These are phyloP conservation scores for Vitis amurensis DNA, from an alignment of 164 flowering plant species.

Conservation along the genomic window DNA sequence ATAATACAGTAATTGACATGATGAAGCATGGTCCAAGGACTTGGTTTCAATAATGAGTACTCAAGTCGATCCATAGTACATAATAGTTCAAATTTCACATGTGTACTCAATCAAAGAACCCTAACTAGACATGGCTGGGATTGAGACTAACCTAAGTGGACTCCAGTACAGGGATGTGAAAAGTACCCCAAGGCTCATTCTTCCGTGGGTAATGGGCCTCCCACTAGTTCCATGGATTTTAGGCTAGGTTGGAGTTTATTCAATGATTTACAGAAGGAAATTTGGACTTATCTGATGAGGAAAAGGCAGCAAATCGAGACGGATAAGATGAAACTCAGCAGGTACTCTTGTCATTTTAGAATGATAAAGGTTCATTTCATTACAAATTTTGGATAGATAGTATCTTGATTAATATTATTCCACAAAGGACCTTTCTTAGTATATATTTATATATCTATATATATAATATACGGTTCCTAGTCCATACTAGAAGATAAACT, in stretches of 20 bases:
- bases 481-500: conserved; percentile 15
- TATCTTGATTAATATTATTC: not conserved
- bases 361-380: not conserved
- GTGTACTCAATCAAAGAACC: too few relatives aligned
- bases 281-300: too few relatives aligned
- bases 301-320: too few relatives aligned
- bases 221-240: too few relatives aligned
- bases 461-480: not conserved
- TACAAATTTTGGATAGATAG: not conserved
- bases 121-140: too few relatives aligned
- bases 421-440: conserved; percentile 2
- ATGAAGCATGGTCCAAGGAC: not conserved
- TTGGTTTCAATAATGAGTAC: too few relatives aligned
- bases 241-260: too few relatives aligned
- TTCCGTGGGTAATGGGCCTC: too few relatives aligned
- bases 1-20: not conserved
- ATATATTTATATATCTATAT: conserved; percentile 3
- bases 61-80: not conserved
- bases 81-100: not conserved
- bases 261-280: too few relatives aligned
- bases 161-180: too few relatives aligned
- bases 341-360: not conserved
- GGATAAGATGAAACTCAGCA: not conserved
- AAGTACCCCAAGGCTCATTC: too few relatives aligned
- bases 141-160: too few relatives aligned